Evolutionary conservation across 2,329 filamentous ascomycete species (phyloP).

Genomic region (Pseudogymnoascus sp.): DNA sequence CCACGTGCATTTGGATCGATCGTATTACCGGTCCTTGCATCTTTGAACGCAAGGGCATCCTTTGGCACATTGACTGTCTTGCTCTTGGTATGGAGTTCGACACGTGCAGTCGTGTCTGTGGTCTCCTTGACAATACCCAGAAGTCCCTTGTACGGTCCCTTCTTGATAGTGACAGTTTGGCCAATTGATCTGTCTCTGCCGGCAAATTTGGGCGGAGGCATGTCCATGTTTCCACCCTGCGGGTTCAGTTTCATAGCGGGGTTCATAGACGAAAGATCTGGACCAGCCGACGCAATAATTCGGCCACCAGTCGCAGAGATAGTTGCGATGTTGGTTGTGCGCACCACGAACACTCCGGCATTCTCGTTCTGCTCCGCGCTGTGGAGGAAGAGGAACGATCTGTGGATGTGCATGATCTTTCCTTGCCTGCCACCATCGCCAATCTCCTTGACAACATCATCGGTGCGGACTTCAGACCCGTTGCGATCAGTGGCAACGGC

Average conservation of each 20-base stretch:
- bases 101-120: slow-evolving; percentile 75
- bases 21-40: slow-evolving; percentile 71
- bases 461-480: slow-evolving; percentile 83
- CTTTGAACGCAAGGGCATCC: slow-evolving; percentile 75
- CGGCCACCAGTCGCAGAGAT: slow-evolving; percentile 91
- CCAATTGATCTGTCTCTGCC: slow-evolving; percentile 79
- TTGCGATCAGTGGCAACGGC: slow-evolving; percentile 89
- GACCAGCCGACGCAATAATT: slow-evolving; percentile 51
- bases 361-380: slow-evolving; percentile 81
- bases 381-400: slow-evolving; percentile 85
- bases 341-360: slow-evolving; percentile 80
- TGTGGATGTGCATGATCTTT: slow-evolving; percentile 87
- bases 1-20: slow-evolving; percentile 60
- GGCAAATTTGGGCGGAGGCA: slow-evolving; percentile 65
- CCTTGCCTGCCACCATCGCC: slow-evolving; percentile 80
- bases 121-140: slow-evolving; percentile 94
- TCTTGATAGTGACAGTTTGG: slow-evolving; percentile 83
- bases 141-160: slow-evolving; percentile 85
- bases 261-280: slow-evolving; percentile 86
- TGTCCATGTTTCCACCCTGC: slow-evolving; percentile 44
- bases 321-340: slow-evolving; percentile 78
- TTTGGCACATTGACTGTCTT: slow-evolving; percentile 84
- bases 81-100: slow-evolving; percentile 90
- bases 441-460: slow-evolving; percentile 88
- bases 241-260: slow-evolving; percentile 73